Conservation (phyloP, 805 yeast species). For the Candida coquimbonensis region DNA sequence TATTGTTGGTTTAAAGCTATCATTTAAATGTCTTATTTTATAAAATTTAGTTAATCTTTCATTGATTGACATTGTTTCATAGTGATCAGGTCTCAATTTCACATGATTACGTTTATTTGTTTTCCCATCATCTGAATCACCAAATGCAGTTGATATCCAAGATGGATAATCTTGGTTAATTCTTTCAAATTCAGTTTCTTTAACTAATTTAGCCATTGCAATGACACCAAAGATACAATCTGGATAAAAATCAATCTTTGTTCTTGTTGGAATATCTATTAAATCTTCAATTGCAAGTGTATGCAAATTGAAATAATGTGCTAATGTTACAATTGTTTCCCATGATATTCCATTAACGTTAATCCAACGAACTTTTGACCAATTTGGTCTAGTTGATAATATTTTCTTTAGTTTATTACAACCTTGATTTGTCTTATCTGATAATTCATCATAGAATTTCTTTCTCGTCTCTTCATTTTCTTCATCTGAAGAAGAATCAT, state of each 20-base stretch:
- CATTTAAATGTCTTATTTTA: constrained; percentile 29
- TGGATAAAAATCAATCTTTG: constrained; percentile 48
- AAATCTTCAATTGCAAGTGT: constrained; percentile 54
- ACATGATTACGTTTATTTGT: neutral
- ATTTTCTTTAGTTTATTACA: constrained; percentile 25
- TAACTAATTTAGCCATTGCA: constrained; percentile 43
- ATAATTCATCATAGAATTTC: constrained; percentile 4
- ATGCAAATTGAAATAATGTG: constrained; percentile 40
- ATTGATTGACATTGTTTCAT: constrained; percentile 8
- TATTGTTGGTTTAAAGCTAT: constrained; percentile 20
- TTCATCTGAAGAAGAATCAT: constrained; percentile 1
- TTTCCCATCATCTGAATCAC: neutral
- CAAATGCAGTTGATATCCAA: constrained; percentile 1
- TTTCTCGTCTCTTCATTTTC: neutral
- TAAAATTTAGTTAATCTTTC: constrained; percentile 16
- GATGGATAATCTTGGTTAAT: neutral
- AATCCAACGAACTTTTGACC: constrained; percentile 50
- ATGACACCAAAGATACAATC: constrained; percentile 46
- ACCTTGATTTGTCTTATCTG: constrained; percentile 4
- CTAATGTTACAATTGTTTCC: constrained; percentile 47
- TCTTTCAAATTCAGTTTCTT: constrained; percentile 5
- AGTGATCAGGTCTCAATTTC: neutral
- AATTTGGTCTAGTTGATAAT: constrained; percentile 32
- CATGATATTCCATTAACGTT: constrained; percentile 56
- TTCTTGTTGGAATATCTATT: constrained; percentile 56